Evolutionary conservation across 306 rosid species (phyloP), one percentile per base, ranked within the genome.

Genomic region (Quercus aquifolioides): DNA sequence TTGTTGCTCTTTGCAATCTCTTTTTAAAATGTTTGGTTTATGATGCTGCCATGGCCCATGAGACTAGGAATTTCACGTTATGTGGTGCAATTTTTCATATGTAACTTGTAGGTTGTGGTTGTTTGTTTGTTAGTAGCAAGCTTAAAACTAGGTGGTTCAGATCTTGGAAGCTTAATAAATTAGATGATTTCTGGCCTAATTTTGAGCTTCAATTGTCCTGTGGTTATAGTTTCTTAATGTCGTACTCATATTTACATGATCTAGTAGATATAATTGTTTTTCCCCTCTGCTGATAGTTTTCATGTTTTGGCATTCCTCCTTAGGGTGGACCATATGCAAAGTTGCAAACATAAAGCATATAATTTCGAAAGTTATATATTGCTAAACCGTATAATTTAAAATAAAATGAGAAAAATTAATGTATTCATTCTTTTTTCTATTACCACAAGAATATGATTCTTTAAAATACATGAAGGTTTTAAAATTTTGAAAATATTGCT

Each of bases 1-100:
- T 30, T 77, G 25, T 81, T 79, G 65, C 31, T 82, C 71, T 46
- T 63, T 74, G 31, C 78, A 11, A 21, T 33, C 59, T 74, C 69
- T 80, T 4, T 59, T 77, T 77, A 57, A 26, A 6, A 1, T 67
- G 30, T 17, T 46, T 23, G 11, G 25, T 35, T 38, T 71, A 60
- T 58, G 7, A 23, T 21, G 56, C 74, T 69, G 15, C 38, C 38
- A 33, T 33, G 38, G 38, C 21, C 7, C 49, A 62, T 8, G 14
- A 62, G 7, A 14, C 18, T 12, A 26, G 38, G 11, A 30, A 63
- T 26, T 62, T 59, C 28, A 63, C 18, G 10, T 20, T 65, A 2
- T 59, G 49, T 3, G 35, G 63, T 33, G 4, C 69, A 43, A 10
- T 43, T 43, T 21, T 64, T 63, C 21, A 38, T 59, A 17, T 8